Evolutionary conservation across 116 monocot genomes (phyloP).

Genomic region (Posidonia oceanica): DNA sequence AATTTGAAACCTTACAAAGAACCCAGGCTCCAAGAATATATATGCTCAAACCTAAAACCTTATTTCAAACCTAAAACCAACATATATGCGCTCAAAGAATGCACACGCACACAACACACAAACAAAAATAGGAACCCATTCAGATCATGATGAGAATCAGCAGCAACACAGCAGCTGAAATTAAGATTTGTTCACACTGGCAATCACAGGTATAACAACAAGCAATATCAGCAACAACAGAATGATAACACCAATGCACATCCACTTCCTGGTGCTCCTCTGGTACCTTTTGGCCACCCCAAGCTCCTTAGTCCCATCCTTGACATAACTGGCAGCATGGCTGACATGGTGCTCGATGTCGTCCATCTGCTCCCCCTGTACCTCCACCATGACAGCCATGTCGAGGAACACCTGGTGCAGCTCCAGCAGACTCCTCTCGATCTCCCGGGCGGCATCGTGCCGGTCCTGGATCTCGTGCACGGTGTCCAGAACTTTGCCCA

Average conservation of each 20-base stretch:
- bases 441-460: slow-evolving; percentile 67
- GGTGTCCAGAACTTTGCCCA: slow-evolving; percentile 32
- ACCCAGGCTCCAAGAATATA: too few relatives aligned
- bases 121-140: too few relatives aligned
- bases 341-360: slow-evolving; percentile 82
- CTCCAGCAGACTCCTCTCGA: slow-evolving; percentile 80
- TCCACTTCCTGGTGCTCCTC: slow-evolving; percentile 61
- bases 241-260: slow-evolving; percentile 57
- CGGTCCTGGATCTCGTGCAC: slow-evolving; percentile 76
- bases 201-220: slow-evolving; percentile 41
- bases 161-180: too few relatives aligned
- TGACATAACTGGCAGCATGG: slow-evolving; percentile 61
- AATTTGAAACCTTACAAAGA: too few relatives aligned
- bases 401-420: slow-evolving; percentile 93
- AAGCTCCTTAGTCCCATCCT: slow-evolving; percentile 56
- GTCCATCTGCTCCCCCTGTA: slow-evolving; percentile 86
- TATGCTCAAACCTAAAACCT: too few relatives aligned
- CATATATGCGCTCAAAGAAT: too few relatives aligned
- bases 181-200: slow-evolving; percentile 40
- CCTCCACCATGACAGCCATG: slow-evolving; percentile 96
- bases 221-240: slow-evolving; percentile 55
- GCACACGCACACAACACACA: too few relatives aligned
- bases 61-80: too few relatives aligned
- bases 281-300: slow-evolving; percentile 46
- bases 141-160: too few relatives aligned